Evolutionary conservation across 768 basidiomycete genomes (phyloP).

Genomic region (Phanerochaete carnosa): DNA sequence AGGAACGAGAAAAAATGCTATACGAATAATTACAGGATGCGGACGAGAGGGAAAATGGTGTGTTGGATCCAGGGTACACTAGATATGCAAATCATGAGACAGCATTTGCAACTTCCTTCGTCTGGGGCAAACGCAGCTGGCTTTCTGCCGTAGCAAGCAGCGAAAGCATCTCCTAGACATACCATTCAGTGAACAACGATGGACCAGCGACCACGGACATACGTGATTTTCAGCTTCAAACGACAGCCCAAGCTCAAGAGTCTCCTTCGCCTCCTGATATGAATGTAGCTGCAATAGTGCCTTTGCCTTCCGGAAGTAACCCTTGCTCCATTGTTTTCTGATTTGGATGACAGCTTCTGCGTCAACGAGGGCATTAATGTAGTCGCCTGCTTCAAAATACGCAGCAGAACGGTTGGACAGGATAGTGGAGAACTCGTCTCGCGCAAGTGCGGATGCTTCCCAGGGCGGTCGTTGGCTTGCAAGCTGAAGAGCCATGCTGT

Average conservation of each 20-base stretch:
- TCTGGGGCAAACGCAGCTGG: neutral
- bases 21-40: slow-evolving; percentile 1
- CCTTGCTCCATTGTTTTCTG: slow-evolving; percentile 90
- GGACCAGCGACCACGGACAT: slow-evolving; percentile 14
- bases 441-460: slow-evolving; percentile 78
- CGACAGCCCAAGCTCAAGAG: slow-evolving; percentile 77
- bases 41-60: neutral
- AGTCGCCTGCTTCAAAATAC: slow-evolving; percentile 73
- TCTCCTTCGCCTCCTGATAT: slow-evolving; percentile 75
- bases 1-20: neutral
- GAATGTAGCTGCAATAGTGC: slow-evolving; percentile 73
- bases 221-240: slow-evolving; percentile 74
- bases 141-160: neutral
- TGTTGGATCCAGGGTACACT: neutral
- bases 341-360: slow-evolving; percentile 87
- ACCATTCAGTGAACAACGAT: neutral
- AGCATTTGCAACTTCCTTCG: neutral
- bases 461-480: slow-evolving; percentile 84
- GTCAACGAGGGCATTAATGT: slow-evolving; percentile 75
- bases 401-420: slow-evolving; percentile 92
- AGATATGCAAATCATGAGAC: neutral
- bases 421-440: slow-evolving; percentile 88
- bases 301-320: slow-evolving; percentile 92
- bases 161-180: neutral
- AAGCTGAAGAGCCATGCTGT: slow-evolving; percentile 73